A percentile compares a stretch with the other conserved stretches of the same genome.
Evolutionary conservation across 73 alveolate genomes (phyloP).

Genomic region (Tetrahymena elliotti): DNA sequence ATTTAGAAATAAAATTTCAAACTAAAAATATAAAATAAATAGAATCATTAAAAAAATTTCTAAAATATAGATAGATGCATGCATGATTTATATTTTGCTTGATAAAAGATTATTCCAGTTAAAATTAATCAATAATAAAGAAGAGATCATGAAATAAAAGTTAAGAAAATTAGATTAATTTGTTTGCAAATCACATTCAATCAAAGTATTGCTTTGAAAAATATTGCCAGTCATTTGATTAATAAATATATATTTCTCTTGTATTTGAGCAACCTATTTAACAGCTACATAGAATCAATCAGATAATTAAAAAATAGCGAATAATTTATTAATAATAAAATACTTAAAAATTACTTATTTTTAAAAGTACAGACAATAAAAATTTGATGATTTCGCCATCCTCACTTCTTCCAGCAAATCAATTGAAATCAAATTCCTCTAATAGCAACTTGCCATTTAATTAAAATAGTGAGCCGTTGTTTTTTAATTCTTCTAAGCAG

Average conservation of each 20-base stretch:
- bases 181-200: background rate
- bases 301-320: background rate
- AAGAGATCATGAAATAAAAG: too few relatives aligned
- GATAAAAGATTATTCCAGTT: background rate
- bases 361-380: background rate
- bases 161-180: background rate
- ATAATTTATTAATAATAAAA: background rate
- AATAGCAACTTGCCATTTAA: background rate
- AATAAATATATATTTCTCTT: background rate
- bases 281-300: background rate
- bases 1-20: background rate
- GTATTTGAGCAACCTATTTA: background rate
- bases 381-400: background rate
- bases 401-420: background rate
- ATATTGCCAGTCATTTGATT: background rate
- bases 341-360: background rate
- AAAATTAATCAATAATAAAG: too few relatives aligned
- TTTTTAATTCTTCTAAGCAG: background rate
- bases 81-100: background rate
- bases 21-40: background rate
- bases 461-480: background rate
- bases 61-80: too few relatives aligned
- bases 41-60: background rate
- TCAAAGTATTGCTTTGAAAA: background rate
- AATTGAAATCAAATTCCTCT: background rate